Conservation (phyloP, 192 early-diverging fungal species). For the Podila horticola region DNA sequence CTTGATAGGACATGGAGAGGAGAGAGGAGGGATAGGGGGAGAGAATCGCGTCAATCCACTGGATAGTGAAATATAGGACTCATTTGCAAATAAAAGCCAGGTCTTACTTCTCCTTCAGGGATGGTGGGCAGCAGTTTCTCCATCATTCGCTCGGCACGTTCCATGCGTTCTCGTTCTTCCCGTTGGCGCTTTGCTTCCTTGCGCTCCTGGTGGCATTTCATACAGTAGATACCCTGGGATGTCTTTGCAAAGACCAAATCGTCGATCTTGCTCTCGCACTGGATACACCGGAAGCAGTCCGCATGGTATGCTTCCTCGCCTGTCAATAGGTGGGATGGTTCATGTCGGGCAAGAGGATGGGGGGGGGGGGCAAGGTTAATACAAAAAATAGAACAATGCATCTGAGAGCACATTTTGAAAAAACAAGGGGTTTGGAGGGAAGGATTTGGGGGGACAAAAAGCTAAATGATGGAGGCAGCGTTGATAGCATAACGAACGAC, state of each 20-base stretch:
- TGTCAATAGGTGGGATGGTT: constrained; percentile 7
- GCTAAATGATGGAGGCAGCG: neutral
- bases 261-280: constrained; percentile 77
- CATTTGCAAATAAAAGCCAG: neutral
- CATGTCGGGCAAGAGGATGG: too few species aligned
- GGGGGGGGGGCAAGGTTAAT: too few species aligned
- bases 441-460: constrained; percentile 1
- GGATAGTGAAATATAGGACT: too few species aligned
- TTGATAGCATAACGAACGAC: too few species aligned
- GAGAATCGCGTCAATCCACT: too few species aligned
- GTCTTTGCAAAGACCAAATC: constrained; percentile 85
- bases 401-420: neutral
- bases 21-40: too few species aligned
- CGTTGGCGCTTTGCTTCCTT: constrained; percentile 71
- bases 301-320: constrained; percentile 83
- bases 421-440: constrained; percentile 3
- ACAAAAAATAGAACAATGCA: too few species aligned
- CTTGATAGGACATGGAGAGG: too few species aligned
- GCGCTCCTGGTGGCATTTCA: constrained; percentile 74
- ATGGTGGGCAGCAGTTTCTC: constrained; percentile 43
- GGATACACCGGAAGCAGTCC: constrained; percentile 82
- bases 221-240: constrained; percentile 82
- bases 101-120: constrained; percentile 33
- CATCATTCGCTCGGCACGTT: constrained; percentile 25
- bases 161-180: constrained; percentile 59